phyloP scores from a whole-genome alignment of 345 rosid genomes.

The Geranium brycei region DNA sequence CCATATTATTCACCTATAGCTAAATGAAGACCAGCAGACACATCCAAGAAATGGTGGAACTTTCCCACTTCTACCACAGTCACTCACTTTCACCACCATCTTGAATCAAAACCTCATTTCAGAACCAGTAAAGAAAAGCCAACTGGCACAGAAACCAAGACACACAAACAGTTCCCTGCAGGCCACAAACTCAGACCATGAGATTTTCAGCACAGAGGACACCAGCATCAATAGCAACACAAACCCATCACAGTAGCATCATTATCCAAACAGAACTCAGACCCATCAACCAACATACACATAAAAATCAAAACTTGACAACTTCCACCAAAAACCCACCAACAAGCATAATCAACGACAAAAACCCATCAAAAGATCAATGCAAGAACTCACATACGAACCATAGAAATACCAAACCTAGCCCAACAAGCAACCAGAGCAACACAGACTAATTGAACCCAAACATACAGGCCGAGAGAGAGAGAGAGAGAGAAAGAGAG shows the following conservation, averaged over 20 bases:
- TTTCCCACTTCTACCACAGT: constrained; percentile 23
- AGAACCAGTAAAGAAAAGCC: neutral
- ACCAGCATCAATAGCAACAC: constrained; percentile 7
- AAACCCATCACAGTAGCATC: neutral
- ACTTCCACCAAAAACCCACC: neutral
- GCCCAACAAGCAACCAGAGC: neutral
- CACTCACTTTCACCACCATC: constrained; percentile 23
- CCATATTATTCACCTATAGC: constrained; percentile 57
- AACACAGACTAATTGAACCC: constrained; percentile 2
- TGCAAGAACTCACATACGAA: constrained; percentile 1
- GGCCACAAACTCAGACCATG: constrained; percentile 1
- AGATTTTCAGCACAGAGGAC: constrained; percentile 8
- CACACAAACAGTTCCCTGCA: constrained; percentile 15
- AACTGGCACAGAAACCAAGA: constrained; percentile 7
- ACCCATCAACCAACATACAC: constrained; percentile 1
- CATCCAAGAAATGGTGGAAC: constrained; percentile 29
- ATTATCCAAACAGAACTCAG: neutral
- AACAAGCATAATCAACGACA: neutral
- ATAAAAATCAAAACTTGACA: constrained; percentile 6
- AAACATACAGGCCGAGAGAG: constrained; percentile 7
- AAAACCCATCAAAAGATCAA: neutral
- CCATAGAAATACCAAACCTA: constrained; percentile 9
- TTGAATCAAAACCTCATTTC: constrained; percentile 35
- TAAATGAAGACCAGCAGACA: constrained; percentile 25
- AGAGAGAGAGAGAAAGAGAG: constrained; percentile 20